These are phyloP conservation scores for Spathaspora sp. DNA, from an alignment of 805 yeast species.

Conservation along the genomic window DNA sequence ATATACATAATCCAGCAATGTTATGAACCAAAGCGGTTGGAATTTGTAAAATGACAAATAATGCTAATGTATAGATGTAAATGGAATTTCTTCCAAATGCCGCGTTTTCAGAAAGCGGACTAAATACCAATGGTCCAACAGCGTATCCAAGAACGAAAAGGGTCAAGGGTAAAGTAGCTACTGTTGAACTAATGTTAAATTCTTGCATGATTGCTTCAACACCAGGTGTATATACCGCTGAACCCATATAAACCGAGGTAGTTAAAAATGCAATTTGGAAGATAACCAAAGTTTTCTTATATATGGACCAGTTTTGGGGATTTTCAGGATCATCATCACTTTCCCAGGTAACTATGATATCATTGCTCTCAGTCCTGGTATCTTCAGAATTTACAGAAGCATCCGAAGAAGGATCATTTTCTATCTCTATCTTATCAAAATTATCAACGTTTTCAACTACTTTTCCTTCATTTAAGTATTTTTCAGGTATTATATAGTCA, in stretches of 20 bases:
- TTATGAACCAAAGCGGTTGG: slow-evolving; percentile 51
- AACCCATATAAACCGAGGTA: slow-evolving; percentile 51
- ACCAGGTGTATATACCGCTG: slow-evolving; percentile 55
- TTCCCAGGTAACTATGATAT: slow-evolving; percentile 24
- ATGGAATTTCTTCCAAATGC: slow-evolving; percentile 50
- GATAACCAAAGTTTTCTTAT: slow-evolving; percentile 36
- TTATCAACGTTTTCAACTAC: background rate
- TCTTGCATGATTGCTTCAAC: slow-evolving; percentile 39
- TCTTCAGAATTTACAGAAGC: background rate
- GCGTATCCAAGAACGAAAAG: slow-evolving; percentile 60
- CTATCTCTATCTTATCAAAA: background rate
- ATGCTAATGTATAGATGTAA: slow-evolving; percentile 42
- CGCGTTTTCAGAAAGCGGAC: slow-evolving; percentile 58
- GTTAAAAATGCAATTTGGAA: slow-evolving; percentile 42
- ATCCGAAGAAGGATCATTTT: background rate
- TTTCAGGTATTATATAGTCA: slow-evolving; percentile 28
- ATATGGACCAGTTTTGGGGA: slow-evolving; percentile 54
- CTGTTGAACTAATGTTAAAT: slow-evolving; percentile 39
- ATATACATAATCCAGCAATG: slow-evolving; percentile 46
- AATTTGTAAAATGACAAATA: slow-evolving; percentile 50
- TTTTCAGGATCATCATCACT: slow-evolving; percentile 50
- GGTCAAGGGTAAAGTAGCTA: slow-evolving; percentile 49
- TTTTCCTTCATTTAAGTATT: slow-evolving; percentile 15
- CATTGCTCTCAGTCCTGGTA: background rate
- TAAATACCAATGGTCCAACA: slow-evolving; percentile 54